Evolutionary conservation across 441 rosid genomes (phyloP).

Genomic region (Erysimum pusillum): DNA sequence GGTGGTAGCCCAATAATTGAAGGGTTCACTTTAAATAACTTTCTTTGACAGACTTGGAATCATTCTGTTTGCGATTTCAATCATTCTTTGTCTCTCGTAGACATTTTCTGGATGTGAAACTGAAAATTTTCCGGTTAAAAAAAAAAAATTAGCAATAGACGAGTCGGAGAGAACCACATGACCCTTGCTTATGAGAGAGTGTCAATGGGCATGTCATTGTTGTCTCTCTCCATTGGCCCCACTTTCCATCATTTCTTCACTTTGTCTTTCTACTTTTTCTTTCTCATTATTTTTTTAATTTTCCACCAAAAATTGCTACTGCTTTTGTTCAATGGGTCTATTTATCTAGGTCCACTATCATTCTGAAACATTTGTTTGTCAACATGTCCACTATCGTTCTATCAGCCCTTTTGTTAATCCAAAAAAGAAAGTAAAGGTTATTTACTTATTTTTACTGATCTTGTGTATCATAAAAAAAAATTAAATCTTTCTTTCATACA

Average conservation of each 20-base stretch:
- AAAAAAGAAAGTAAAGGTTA: background rate
- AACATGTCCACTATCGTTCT: background rate
- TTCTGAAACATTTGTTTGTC: background rate
- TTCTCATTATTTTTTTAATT: background rate
- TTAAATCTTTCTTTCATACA: too few species aligned
- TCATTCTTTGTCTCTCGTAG: too few species aligned
- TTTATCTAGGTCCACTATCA: slow-evolving; percentile 7
- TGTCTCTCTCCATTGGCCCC: slow-evolving; percentile 19
- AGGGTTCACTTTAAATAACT: too few species aligned
- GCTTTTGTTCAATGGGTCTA: slow-evolving; percentile 5
- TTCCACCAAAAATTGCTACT: background rate
- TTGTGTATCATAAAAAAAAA: too few species aligned
- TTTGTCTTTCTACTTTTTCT: background rate
- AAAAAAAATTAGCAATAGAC: background rate
- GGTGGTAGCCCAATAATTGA: too few species aligned
- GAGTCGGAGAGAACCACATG: background rate
- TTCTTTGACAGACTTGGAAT: too few species aligned
- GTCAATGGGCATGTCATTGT: slow-evolving; percentile 1
- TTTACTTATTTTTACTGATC: background rate
- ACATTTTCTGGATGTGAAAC: too few species aligned
- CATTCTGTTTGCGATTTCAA: too few species aligned
- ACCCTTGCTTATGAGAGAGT: background rate
- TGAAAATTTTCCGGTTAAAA: too few species aligned
- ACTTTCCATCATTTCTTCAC: slow-evolving; percentile 27
- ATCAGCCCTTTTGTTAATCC: background rate